phyloP scores from a whole-genome alignment of 2,329 filamentous ascomycete species.

The Monosporascus ibericus region DNA sequence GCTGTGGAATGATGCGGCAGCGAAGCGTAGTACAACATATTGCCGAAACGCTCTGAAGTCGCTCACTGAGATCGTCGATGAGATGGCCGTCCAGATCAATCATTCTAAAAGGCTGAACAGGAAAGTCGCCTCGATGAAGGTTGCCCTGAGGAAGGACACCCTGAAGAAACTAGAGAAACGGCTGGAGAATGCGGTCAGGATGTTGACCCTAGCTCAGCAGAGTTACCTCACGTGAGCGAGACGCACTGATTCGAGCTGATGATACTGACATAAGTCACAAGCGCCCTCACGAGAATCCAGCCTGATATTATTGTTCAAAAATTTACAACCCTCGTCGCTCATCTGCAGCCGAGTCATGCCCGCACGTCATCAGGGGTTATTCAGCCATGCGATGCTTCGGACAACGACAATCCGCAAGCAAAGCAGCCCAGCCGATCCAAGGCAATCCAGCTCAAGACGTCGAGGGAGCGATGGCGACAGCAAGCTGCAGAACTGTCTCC shows the following conservation, averaged over 20 bases:
- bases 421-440: neutral
- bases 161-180: constrained; percentile 11
- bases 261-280: constrained; percentile 3
- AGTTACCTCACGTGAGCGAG: constrained; percentile 16
- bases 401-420: neutral
- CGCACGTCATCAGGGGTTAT: neutral
- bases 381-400: neutral
- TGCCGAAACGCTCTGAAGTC: constrained; percentile 16
- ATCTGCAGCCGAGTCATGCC: neutral
- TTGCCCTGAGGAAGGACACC: constrained; percentile 15
- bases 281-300: constrained; percentile 12
- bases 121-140: constrained; percentile 4
- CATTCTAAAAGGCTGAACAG: neutral
- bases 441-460: neutral
- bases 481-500: neutral
- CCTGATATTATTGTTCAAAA: constrained; percentile 14
- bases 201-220: constrained; percentile 14
- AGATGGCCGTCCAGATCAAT: constrained; percentile 11
- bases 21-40: constrained; percentile 7
- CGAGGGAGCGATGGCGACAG: neutral
- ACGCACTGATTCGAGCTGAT: neutral
- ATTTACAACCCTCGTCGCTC: constrained; percentile 4
- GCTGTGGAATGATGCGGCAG: constrained; percentile 9
- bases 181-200: constrained; percentile 13
- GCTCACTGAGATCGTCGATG: constrained; percentile 11